phyloP scores from a whole-genome alignment of 805 yeast species.

The Pichia manshurica region DNA sequence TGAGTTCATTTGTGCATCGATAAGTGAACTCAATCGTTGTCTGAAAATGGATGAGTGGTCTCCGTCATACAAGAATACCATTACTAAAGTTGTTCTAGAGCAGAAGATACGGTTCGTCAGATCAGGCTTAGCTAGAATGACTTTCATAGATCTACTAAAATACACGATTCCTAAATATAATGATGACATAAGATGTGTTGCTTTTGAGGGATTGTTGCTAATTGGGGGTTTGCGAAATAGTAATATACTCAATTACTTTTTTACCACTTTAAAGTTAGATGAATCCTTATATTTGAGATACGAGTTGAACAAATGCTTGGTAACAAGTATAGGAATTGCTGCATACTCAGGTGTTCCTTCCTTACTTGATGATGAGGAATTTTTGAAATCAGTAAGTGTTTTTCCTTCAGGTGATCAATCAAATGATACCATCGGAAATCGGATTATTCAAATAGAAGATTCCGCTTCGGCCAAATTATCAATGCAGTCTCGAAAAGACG shows the following conservation, averaged over 20 bases:
- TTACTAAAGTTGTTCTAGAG: constrained; percentile 51
- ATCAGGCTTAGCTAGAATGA: constrained; percentile 45
- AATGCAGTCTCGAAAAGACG: constrained; percentile 54
- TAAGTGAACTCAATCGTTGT: constrained; percentile 66
- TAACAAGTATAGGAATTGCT: constrained; percentile 53
- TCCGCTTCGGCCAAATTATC: constrained; percentile 33
- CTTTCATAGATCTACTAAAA: constrained; percentile 50
- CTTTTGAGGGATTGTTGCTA: constrained; percentile 62
- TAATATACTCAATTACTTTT: constrained; percentile 54
- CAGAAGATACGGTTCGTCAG: constrained; percentile 57
- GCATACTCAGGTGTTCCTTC: constrained; percentile 60
- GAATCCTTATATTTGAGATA: constrained; percentile 46
- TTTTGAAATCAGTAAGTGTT: constrained; percentile 23
- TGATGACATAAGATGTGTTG: constrained; percentile 53
- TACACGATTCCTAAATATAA: constrained; percentile 44
- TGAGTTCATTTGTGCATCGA: constrained; percentile 40
- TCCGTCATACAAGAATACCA: constrained; percentile 59
- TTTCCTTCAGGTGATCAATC: constrained; percentile 8
- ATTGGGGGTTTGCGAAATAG: constrained; percentile 74
- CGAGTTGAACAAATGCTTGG: constrained; percentile 42
- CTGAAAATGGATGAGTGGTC: constrained; percentile 81
- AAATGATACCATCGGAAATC: constrained; percentile 18
- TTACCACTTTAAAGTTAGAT: constrained; percentile 52
- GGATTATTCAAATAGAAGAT: constrained; percentile 55
- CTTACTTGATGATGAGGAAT: constrained; percentile 60